phyloP scores from a whole-genome alignment of 805 yeast species.

The Cyberlindnera suaveolens region DNA sequence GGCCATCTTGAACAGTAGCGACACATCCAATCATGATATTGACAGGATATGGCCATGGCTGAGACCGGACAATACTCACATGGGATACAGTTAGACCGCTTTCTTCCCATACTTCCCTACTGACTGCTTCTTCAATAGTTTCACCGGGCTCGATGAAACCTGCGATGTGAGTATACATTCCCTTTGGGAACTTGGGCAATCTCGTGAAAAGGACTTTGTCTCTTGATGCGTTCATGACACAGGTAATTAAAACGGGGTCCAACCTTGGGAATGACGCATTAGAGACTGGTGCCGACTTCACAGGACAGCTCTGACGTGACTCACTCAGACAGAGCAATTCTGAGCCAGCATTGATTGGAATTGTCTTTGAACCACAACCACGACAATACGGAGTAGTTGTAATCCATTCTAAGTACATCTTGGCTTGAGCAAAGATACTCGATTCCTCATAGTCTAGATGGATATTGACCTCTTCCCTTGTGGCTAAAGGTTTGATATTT shows the following conservation, averaged over 20 bases:
- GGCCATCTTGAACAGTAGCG: slow-evolving; percentile 63
- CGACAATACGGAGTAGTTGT: slow-evolving; percentile 71
- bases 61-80: slow-evolving; percentile 63
- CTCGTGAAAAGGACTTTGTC: slow-evolving; percentile 65
- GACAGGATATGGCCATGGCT: slow-evolving; percentile 98
- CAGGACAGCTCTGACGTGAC: slow-evolving; percentile 13
- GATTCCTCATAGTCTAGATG: slow-evolving; percentile 39
- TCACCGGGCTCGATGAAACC: slow-evolving; percentile 97
- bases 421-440: slow-evolving; percentile 71
- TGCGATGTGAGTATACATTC: slow-evolving; percentile 80
- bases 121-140: slow-evolving; percentile 80
- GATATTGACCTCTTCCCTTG: slow-evolving; percentile 21
- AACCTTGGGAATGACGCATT: slow-evolving; percentile 93
- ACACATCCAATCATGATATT: slow-evolving; percentile 90
- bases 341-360: slow-evolving; percentile 65
- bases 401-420: slow-evolving; percentile 84
- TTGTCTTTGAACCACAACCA: slow-evolving; percentile 68
- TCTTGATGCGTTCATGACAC: slow-evolving; percentile 58
- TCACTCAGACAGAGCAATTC: slow-evolving; percentile 41
- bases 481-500: slow-evolving; percentile 5
- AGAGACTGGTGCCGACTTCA: slow-evolving; percentile 37
- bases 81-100: slow-evolving; percentile 60
- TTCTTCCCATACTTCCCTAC: slow-evolving; percentile 92
- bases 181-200: slow-evolving; percentile 43
- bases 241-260: slow-evolving; percentile 82